Conservation (phyloP, 2,329 filamentous ascomycete species). For the Paramyrothecium roridum region DNA sequence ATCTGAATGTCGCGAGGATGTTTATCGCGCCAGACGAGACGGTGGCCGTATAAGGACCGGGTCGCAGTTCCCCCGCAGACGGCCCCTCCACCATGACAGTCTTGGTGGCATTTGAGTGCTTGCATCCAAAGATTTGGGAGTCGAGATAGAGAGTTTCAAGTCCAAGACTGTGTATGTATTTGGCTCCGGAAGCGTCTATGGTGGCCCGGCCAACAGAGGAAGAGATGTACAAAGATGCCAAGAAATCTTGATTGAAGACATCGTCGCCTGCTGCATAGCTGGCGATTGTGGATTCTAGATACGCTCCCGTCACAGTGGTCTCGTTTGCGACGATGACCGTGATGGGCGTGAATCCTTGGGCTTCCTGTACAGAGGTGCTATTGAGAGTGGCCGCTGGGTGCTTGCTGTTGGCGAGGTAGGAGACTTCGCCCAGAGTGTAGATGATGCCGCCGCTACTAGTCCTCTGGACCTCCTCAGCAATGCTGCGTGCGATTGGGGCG, state of each 20-base stretch:
- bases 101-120: background rate
- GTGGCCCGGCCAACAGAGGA: background rate
- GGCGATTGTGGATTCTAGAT: background rate
- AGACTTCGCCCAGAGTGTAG: background rate
- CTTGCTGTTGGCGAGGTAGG: background rate
- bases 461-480: background rate
- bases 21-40: background rate
- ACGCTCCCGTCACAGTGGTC: background rate
- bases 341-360: background rate
- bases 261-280: constrained; percentile 1
- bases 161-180: background rate
- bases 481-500: background rate
- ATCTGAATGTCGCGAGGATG: background rate
- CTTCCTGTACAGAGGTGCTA: background rate
- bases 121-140: background rate
- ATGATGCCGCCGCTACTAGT: background rate
- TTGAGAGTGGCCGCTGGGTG: background rate
- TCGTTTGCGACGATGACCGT: background rate
- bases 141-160: background rate
- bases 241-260: background rate
- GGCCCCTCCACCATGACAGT: background rate
- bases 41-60: background rate
- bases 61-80: background rate
- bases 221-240: background rate
- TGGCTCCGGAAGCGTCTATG: background rate